These are phyloP conservation scores for Starmera stellimalicola DNA, from an alignment of 1,139 yeast species.

Conservation along the genomic window DNA sequence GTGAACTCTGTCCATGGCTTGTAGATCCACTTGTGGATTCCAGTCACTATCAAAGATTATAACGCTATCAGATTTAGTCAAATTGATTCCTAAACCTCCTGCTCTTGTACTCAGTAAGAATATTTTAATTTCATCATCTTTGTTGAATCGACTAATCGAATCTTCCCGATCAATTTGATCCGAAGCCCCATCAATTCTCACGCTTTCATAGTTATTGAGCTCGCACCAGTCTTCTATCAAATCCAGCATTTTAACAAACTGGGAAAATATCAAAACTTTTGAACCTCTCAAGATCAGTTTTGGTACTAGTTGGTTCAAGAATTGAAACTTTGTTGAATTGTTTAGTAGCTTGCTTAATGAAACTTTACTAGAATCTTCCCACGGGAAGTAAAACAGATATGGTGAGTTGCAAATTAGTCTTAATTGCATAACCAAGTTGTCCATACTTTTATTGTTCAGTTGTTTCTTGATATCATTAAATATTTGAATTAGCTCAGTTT, in stretches of 20 bases:
- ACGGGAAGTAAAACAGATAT: conserved; percentile 74
- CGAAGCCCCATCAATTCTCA: conserved; percentile 74
- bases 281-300: conserved; percentile 41
- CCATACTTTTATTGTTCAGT: conserved; percentile 36
- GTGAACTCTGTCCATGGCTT: conserved; percentile 94
- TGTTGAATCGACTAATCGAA: conserved; percentile 47
- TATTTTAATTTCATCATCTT: conserved; percentile 28
- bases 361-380: conserved; percentile 33
- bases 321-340: conserved; percentile 63
- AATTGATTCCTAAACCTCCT: conserved; percentile 88
- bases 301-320: conserved; percentile 54
- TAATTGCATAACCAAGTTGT: conserved; percentile 71
- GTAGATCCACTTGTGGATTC: conserved; percentile 96
- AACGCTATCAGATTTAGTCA: conserved; percentile 84
- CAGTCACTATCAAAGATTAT: conserved; percentile 88
- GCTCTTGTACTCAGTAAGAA: conserved; percentile 85
- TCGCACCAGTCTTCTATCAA: conserved; percentile 63
- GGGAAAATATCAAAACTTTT: conserved; percentile 73
- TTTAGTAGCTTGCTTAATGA: conserved; percentile 28
- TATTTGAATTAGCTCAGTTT: conserved; percentile 11
- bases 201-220: conserved; percentile 33
- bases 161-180: conserved; percentile 55
- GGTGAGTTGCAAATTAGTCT: conserved; percentile 83
- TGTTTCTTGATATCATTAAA: conserved; percentile 23
- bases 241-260: conserved; percentile 73